Evolutionary conservation across 2,329 filamentous ascomycete genomes (phyloP), one percentile per base, ranked within the genome.

Genomic region (Phoma sp.): DNA sequence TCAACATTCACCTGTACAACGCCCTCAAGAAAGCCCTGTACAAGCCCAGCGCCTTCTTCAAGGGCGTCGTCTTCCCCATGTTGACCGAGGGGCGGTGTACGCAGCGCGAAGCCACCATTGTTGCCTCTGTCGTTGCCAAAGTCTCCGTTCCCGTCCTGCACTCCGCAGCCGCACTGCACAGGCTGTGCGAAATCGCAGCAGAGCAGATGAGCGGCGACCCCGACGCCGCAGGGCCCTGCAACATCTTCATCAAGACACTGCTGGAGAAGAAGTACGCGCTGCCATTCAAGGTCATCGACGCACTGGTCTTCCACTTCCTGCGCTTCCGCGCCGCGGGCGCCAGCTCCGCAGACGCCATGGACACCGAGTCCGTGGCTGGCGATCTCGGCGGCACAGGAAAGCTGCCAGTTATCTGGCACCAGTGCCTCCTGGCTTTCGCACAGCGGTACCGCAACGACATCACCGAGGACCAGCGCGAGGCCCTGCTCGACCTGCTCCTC

Each of bases 241-340:
- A 97, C 76, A 89, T 96, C 65, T 96, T 99, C 76, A 96, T 99
- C 78, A 91, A 91, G 70, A 87, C 91, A 0, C 83, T 99, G 33
- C 80, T 99, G 4, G 93, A 97, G 77, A 99, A 99, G 83, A 96
- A 96, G 72, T 98, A 99, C 66, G 95, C 95, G 0, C 81, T 99
- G 9, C 95, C 93, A 0, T 97, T 90, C 79, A 93, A 96, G 76
- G 93, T 96, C 48, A 87, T 99, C 44, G 95, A 99, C 67, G 89
- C 92, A 2, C 80, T 98, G 1, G 95, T 99, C 8, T 98, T 98
- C 79, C 93, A 99, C 76, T 99, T 99, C 76, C 76, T 98, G 58
- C 89, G 95, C 13, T 97, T 96, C 80, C 84, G 90, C 30, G 89
- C 84, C 47, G 82, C 85, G 24, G 87, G 90, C 58, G 83, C 86